phyloP scores from a whole-genome alignment of 2,329 filamentous ascomycete species.

The Lachnum nothofagi region DNA sequence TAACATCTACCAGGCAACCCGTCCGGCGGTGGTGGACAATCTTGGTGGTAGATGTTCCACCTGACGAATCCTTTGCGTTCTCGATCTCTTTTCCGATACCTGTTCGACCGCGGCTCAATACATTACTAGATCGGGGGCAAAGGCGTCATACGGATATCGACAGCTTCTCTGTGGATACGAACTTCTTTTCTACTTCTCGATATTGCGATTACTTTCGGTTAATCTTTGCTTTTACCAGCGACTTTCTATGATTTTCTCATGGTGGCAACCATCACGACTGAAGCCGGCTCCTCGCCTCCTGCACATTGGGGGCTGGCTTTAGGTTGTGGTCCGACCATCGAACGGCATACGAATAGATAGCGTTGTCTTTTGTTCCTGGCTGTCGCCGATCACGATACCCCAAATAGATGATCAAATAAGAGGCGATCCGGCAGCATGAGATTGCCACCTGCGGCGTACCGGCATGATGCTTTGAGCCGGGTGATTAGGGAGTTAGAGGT shows the following conservation, averaged over 20 bases:
- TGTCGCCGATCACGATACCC: conserved; percentile 29
- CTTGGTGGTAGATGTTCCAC: conserved; percentile 47
- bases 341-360: conserved; percentile 36
- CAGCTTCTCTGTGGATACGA: conserved; percentile 19
- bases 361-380: conserved; percentile 35
- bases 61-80: conserved; percentile 17
- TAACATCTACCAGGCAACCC: conserved; percentile 42
- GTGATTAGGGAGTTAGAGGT: conserved; percentile 20
- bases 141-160: conserved; percentile 27
- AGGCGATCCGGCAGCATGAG: conserved; percentile 32
- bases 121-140: conserved; percentile 25
- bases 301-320: conserved; percentile 23
- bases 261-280: conserved; percentile 26
- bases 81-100: conserved; percentile 21
- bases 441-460: conserved; percentile 30
- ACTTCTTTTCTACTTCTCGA: conserved; percentile 10
- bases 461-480: conserved; percentile 31
- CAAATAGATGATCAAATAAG: conserved; percentile 32
- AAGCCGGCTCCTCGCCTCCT: conserved; percentile 26
- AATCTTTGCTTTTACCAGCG: conserved; percentile 8
- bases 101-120: conserved; percentile 15
- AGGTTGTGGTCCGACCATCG: conserved; percentile 29
- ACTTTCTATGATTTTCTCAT: conserved; percentile 30
- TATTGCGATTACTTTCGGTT: no score
- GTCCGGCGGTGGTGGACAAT: conserved; percentile 44